phyloP scores from a whole-genome alignment of 2,329 filamentous ascomycete species.

The Rhynchosporium graminicola region DNA sequence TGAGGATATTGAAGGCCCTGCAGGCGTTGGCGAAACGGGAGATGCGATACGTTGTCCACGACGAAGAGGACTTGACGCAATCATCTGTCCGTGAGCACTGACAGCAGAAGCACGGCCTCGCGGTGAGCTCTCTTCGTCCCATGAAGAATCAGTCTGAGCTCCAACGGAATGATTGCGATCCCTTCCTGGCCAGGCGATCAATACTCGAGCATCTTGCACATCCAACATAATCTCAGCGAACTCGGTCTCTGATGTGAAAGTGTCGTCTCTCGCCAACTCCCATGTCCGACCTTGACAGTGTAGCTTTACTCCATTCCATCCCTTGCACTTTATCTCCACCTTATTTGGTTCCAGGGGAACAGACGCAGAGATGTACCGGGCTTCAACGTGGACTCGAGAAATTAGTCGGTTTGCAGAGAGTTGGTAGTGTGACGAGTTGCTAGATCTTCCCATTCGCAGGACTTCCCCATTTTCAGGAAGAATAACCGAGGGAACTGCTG shows the following conservation, averaged over 20 bases:
- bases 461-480: conserved; percentile 80
- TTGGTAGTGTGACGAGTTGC: conserved; percentile 93
- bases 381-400: conserved; percentile 90
- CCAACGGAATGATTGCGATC: conserved; percentile 48
- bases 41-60: conserved; percentile 62
- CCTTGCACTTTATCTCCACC: conserved; percentile 86
- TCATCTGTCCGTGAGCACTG: conserved; percentile 41
- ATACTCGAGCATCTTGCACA: conserved; percentile 87
- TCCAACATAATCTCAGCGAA: conserved; percentile 91
- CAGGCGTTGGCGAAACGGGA: conserved; percentile 72
- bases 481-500: conserved; percentile 78
- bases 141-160: conserved; percentile 57
- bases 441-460: conserved; percentile 87
- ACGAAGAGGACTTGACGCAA: conserved; percentile 64
- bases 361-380: conserved; percentile 73
- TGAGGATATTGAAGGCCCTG: conserved; percentile 28
- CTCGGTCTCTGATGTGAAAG: conserved; percentile 86
- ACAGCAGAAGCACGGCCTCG: conserved; percentile 51
- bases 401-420: conserved; percentile 89
- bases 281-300: conserved; percentile 88
- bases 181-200: conserved; percentile 81
- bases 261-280: conserved; percentile 84
- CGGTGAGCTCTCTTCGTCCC: conserved; percentile 57
- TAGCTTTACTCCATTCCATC: conserved; percentile 94
- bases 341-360: conserved; percentile 70